Conservation (phyloP, 768 basidiomycete species). For the Boletus sp. region DNA sequence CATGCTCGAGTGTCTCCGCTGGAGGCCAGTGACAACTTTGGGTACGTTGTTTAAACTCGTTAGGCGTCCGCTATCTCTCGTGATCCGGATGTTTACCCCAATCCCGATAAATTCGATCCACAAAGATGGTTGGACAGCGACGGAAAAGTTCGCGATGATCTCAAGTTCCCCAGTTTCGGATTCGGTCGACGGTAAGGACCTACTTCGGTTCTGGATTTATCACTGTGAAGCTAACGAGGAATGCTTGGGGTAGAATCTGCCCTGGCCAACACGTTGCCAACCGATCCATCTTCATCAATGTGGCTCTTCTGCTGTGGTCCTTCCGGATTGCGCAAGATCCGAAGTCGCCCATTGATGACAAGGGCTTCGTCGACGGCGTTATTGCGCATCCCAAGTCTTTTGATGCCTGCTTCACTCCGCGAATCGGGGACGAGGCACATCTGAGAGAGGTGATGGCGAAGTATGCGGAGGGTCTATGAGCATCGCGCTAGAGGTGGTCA, state of each 20-base stretch:
- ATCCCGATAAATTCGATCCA: conserved; percentile 58
- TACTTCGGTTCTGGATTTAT: not conserved
- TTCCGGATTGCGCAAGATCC: conserved; percentile 56
- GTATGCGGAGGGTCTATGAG: conserved; percentile 21
- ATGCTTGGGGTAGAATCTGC: conserved; percentile 45
- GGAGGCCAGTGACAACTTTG: conserved; percentile 38
- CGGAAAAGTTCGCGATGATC: conserved; percentile 46
- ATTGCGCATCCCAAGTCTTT: conserved; percentile 65
- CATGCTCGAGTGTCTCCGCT: conserved; percentile 39
- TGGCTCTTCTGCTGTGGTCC: conserved; percentile 62
- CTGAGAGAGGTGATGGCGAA: conserved; percentile 27
- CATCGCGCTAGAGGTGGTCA: not conserved
- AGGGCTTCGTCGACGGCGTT: conserved; percentile 61
- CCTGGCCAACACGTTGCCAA: conserved; percentile 60
- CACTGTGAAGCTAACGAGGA: not conserved
- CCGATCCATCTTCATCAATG: conserved; percentile 64
- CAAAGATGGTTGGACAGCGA: conserved; percentile 49
- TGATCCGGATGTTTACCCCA: conserved; percentile 54
- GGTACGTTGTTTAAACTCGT: conserved; percentile 15
- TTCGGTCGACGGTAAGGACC: conserved; percentile 43
- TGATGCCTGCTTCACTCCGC: conserved; percentile 51
- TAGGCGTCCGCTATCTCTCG: conserved; percentile 42
- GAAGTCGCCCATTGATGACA: conserved; percentile 51
- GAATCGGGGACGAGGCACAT: conserved; percentile 28
- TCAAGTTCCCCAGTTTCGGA: conserved; percentile 53